Evolutionary conservation across 495 filamentous ascomycete species (phyloP).

Genomic region (Penicillium coprophilum): DNA sequence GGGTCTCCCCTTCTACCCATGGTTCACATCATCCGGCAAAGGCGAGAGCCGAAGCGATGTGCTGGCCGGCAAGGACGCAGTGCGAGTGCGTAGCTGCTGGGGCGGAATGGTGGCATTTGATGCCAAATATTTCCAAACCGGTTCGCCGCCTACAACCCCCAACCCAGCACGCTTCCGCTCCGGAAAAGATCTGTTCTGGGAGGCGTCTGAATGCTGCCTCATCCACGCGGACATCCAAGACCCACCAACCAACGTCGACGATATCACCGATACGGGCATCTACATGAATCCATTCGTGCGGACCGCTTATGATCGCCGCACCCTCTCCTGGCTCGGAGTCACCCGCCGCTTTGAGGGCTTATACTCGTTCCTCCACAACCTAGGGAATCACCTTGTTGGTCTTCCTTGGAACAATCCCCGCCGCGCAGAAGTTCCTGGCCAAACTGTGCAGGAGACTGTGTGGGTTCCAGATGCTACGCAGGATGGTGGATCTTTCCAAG

Average conservation of each 20-base stretch:
- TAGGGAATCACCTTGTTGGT: slow-evolving; percentile 53
- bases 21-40: slow-evolving; percentile 62
- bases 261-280: slow-evolving; percentile 53
- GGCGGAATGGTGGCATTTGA: slow-evolving; percentile 80
- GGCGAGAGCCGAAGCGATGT: slow-evolving; percentile 60
- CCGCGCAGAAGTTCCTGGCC: slow-evolving; percentile 53
- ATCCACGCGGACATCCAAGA: slow-evolving; percentile 69
- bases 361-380: slow-evolving; percentile 52
- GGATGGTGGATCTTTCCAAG: slow-evolving; percentile 42
- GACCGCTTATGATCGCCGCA: slow-evolving; percentile 57
- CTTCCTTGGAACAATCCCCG: slow-evolving; percentile 60
- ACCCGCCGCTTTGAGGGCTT: slow-evolving; percentile 60
- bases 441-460: slow-evolving; percentile 52
- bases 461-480: slow-evolving; percentile 46
- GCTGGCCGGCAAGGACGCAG: slow-evolving; percentile 60
- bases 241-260: slow-evolving; percentile 36
- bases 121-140: slow-evolving; percentile 57
- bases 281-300: slow-evolving; percentile 75
- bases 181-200: slow-evolving; percentile 66
- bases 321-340: slow-evolving; percentile 55
- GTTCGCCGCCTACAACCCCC: slow-evolving; percentile 4
- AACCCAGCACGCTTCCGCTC: slow-evolving; percentile 64
- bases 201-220: slow-evolving; percentile 77
- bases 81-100: slow-evolving; percentile 77
- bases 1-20: slow-evolving; percentile 72